phyloP scores from a whole-genome alignment of 2,329 filamentous ascomycete species.

The Xylaria sp. region DNA sequence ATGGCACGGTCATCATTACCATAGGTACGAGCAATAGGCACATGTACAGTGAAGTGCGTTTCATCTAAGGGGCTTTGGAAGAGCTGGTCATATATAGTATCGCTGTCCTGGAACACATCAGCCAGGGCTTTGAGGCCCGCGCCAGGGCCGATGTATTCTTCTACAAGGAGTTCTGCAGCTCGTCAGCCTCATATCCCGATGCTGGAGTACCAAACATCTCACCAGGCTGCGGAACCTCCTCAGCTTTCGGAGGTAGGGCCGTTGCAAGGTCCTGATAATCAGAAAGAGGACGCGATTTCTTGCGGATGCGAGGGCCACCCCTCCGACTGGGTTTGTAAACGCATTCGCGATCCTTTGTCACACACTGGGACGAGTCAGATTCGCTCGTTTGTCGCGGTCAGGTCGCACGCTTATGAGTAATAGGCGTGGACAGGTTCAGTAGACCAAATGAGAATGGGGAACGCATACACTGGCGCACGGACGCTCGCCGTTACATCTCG shows the following conservation, averaged over 20 bases:
- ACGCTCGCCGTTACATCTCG: conserved; percentile 59
- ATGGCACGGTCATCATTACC: conserved; percentile 54
- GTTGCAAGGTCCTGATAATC: conserved; percentile 47
- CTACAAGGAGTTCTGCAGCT: conserved; percentile 45
- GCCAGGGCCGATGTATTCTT: conserved; percentile 59
- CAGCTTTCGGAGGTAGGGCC: conserved; percentile 45
- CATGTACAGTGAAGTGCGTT: conserved; percentile 35
- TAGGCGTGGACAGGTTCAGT: conserved; percentile 17
- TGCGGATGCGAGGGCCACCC: conserved; percentile 57
- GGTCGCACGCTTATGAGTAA: conserved; percentile 22
- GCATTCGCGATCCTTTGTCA: conserved; percentile 55
- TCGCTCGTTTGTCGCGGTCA: conserved; percentile 24
- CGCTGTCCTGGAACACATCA: conserved; percentile 59
- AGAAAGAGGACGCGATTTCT: conserved; percentile 50
- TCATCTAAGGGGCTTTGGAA: conserved; percentile 48
- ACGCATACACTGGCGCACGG: conserved; percentile 57
- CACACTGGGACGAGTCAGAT: conserved; percentile 51
- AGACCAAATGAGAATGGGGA: conserved; percentile 22
- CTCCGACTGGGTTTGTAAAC: conserved; percentile 58
- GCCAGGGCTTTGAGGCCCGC: conserved; percentile 60
- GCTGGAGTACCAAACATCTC: conserved; percentile 37
- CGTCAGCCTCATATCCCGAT: conserved; percentile 20
- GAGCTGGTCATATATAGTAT: conserved; percentile 60
- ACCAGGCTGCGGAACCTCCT: conserved; percentile 50
- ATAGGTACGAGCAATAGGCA: conserved; percentile 57